Percentiles rank a stretch among this genome's conserved stretches.
Evolutionary conservation across 2,329 filamentous ascomycete genomes (phyloP).

Genomic region (Phyllosticta citrichinensis): DNA sequence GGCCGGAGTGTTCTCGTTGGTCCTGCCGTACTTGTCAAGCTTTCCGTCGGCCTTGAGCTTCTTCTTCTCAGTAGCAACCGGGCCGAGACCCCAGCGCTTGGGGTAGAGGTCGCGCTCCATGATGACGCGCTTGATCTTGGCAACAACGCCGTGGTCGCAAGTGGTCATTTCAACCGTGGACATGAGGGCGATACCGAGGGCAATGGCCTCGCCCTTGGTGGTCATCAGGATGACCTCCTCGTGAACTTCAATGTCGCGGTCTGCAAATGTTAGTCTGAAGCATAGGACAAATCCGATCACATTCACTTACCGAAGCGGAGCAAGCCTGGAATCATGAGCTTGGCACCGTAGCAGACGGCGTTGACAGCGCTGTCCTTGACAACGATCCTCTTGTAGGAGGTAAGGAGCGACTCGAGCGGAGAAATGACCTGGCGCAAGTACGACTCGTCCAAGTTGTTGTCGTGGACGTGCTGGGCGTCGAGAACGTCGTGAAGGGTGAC

Average conservation of each 20-base stretch:
- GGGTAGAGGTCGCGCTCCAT: slow-evolving; percentile 99
- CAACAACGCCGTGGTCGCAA: slow-evolving; percentile 94
- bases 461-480: slow-evolving; percentile 90
- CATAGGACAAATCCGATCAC: neutral
- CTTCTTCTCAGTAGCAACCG: slow-evolving; percentile 94
- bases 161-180: slow-evolving; percentile 93
- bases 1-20: slow-evolving; percentile 86
- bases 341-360: slow-evolving; percentile 95
- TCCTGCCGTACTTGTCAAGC: slow-evolving; percentile 91
- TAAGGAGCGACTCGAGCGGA: slow-evolving; percentile 85
- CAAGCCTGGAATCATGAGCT: slow-evolving; percentile 96
- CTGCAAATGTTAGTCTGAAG: slow-evolving; percentile 34
- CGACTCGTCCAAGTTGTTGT: slow-evolving; percentile 91
- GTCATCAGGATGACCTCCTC: slow-evolving; percentile 98
- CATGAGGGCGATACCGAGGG: slow-evolving; percentile 94
- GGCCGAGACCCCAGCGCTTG: slow-evolving; percentile 89
- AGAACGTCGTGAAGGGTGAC: slow-evolving; percentile 93
- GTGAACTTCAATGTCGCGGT: slow-evolving; percentile 82
- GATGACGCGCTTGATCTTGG: slow-evolving; percentile 98
- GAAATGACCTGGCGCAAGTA: slow-evolving; percentile 86
- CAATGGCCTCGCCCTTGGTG: slow-evolving; percentile 97
- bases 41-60: slow-evolving; percentile 98
- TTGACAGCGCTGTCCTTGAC: slow-evolving; percentile 97
- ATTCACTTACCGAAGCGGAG: slow-evolving; percentile 66
- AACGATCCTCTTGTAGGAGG: slow-evolving; percentile 89